Percentiles rank a stretch among this genome's conserved stretches.
phyloP scores from a whole-genome alignment of 768 basidiomycete species.

The Serendipita vermifera region DNA sequence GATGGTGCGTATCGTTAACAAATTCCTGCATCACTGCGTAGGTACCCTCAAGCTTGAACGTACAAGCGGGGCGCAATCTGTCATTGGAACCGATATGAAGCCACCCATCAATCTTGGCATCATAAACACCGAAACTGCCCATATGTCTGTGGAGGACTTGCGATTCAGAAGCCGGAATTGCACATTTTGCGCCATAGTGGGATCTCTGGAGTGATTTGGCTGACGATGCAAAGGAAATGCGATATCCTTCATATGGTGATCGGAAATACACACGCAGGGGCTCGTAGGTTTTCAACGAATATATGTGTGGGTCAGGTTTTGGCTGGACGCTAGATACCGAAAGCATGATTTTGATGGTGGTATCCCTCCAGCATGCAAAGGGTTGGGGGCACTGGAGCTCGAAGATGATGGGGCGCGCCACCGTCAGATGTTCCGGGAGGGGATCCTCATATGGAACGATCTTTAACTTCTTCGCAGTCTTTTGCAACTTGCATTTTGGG shows the following conservation, averaged over 20 bases:
- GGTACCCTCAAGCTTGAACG: slow-evolving; percentile 22
- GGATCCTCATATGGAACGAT: slow-evolving; percentile 38
- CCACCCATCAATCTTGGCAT: slow-evolving; percentile 16
- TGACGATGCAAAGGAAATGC: slow-evolving; percentile 28
- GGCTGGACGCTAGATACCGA: slow-evolving; percentile 23
- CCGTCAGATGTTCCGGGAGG: slow-evolving; percentile 22
- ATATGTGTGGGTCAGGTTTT: not conserved
- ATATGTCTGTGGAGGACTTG: slow-evolving; percentile 23
- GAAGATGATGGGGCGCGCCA: slow-evolving; percentile 28
- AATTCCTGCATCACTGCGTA: slow-evolving; percentile 27
- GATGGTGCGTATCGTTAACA: slow-evolving; percentile 25
- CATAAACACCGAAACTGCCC: slow-evolving; percentile 24
- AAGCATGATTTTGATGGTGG: slow-evolving; percentile 29
- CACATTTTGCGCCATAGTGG: slow-evolving; percentile 21
- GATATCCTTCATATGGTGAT: slow-evolving; percentile 10
- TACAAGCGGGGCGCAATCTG: slow-evolving; percentile 20
- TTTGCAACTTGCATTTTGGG: slow-evolving; percentile 21
- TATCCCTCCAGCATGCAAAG: slow-evolving; percentile 33
- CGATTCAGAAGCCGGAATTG: slow-evolving; percentile 16
- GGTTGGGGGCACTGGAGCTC: slow-evolving; percentile 29
- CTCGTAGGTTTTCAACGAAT: slow-evolving; percentile 13
- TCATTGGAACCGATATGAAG: slow-evolving; percentile 15
- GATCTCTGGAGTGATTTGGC: slow-evolving; percentile 24
- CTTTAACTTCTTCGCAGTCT: slow-evolving; percentile 14
- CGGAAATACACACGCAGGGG: slow-evolving; percentile 13